A percentile compares a stretch with the other conserved stretches of the same genome.
phyloP scores from a whole-genome alignment of 1,284 basidiomycete species.

The Hymenochaete sp. region DNA sequence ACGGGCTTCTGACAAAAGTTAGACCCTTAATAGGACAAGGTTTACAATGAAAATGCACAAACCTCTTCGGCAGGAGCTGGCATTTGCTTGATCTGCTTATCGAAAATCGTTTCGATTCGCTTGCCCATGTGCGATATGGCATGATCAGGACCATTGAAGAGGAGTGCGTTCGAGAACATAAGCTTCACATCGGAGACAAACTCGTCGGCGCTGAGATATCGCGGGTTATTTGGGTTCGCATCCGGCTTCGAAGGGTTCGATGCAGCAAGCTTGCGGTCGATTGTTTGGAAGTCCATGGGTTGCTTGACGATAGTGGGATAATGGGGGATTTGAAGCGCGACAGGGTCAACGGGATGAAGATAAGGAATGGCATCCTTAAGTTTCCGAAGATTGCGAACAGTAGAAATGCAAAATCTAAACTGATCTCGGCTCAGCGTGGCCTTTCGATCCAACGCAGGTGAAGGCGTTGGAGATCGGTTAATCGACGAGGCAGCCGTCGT shows the following conservation, averaged over 20 bases:
- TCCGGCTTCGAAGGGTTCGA: constrained; percentile 76
- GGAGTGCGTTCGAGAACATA: constrained; percentile 83
- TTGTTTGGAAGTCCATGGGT: constrained; percentile 94
- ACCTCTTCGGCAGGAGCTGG: constrained; percentile 67
- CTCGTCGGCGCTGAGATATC: constrained; percentile 67
- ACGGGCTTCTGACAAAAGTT: constrained; percentile 39
- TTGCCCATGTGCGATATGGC: constrained; percentile 72
- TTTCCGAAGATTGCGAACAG: constrained; percentile 81
- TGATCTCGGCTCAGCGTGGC: constrained; percentile 54
- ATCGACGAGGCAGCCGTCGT: constrained; percentile 19
- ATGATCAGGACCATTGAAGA: constrained; percentile 92
- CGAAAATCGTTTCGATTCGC: constrained; percentile 77
- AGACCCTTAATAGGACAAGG: constrained; percentile 15
- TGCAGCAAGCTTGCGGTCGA: constrained; percentile 79
- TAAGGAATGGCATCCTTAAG: constrained; percentile 80
- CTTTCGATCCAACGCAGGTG: constrained; percentile 21
- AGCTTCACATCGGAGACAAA: constrained; percentile 77
- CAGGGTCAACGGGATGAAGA: constrained; percentile 82
- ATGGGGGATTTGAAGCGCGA: constrained; percentile 85
- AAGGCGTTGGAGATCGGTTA: constrained; percentile 31
- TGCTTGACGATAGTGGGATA: constrained; percentile 82
- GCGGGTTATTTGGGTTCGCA: constrained; percentile 56
- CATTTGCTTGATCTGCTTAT: constrained; percentile 80
- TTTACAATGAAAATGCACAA: constrained; percentile 27
- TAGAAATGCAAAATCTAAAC: constrained; percentile 74